Conservation (phyloP, 2,329 filamentous ascomycete genomes). For the Curvularia verruculosa region DNA sequence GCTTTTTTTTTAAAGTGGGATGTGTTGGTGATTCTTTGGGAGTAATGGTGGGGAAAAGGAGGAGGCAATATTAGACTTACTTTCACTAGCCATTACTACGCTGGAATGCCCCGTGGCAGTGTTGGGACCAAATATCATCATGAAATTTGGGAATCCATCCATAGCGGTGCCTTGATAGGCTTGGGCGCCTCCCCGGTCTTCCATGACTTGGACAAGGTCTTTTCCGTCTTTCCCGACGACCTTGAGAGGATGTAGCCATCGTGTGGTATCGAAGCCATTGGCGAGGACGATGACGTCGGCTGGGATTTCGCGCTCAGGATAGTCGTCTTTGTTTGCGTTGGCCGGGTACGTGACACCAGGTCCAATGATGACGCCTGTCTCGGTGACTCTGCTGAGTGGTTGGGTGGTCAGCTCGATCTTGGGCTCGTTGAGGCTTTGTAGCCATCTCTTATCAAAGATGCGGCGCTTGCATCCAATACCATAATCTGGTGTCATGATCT, state of each 20-base stretch:
- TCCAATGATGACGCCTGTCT: constrained; percentile 58
- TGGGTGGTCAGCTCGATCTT: constrained; percentile 63
- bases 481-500: constrained; percentile 67
- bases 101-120: constrained; percentile 66
- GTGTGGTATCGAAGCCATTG: constrained; percentile 65
- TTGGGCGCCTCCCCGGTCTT: constrained; percentile 63
- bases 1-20: not conserved
- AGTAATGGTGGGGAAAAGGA: too few species aligned
- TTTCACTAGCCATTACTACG: constrained; percentile 66
- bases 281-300: constrained; percentile 68
- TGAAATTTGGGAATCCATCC: constrained; percentile 66
- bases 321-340: constrained; percentile 41
- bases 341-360: constrained; percentile 57
- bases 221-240: constrained; percentile 59
- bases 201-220: constrained; percentile 63
- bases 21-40: not conserved
- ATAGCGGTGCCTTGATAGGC: constrained; percentile 66
- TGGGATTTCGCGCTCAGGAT: constrained; percentile 52
- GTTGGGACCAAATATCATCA: constrained; percentile 69
- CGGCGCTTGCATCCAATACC: constrained; percentile 68
- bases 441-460: constrained; percentile 65
- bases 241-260: constrained; percentile 61
- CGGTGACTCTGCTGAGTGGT: constrained; percentile 56
- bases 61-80: constrained; percentile 8
- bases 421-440: constrained; percentile 57